Base-by-base conservation (phyloP, 345 rosid species). In the Aquilaria yunnanensis region DNA sequence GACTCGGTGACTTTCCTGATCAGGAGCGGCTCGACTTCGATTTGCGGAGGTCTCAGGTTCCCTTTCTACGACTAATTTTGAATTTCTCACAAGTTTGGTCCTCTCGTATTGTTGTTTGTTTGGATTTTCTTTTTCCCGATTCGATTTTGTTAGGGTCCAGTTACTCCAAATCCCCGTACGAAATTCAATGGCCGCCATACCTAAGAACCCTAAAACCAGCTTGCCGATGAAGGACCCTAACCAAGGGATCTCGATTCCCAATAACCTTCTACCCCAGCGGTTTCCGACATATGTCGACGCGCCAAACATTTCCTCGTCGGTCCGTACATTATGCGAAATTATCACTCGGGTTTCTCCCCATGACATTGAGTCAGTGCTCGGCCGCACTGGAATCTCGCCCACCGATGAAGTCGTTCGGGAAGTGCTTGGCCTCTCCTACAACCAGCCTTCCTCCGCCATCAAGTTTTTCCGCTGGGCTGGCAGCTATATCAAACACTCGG, bases 391-490 rank as follows among this genome's bases (percentile, higher is more conserved):
- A 47, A 56, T 81, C 31, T n/a, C 54, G 12, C 77, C 79, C 16
- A 72, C 73, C 32, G 61, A 72, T 2, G 77, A 74, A 5, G 57
- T 75, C 12, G 72, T 81, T 16, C 68, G 74, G 33, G 69, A 85
- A 47, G 84, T 85, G 37, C 84, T 83, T 31, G n/a, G 57, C 47
- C 73, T 73, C 32, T 79, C 74, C 14, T 79, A 81, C 69, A 51
- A 70, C 23, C 59, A 71, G 12, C 80, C 84, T 0, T 14, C 76
- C 3, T 66, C 83, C 2, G 75, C 86, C 2, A 49, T 83, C 32
- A 70, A 70, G 61, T 85, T 77, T 72, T 85, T 83, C 70, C 75
- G 84, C 9, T 83, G 86, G 83, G 84, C 77, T 0, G 78, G 81
- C 6, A 14, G 64, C 11, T 32, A 34, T 50, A 69, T 41, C 68